Base-by-base conservation (phyloP, 1,284 basidiomycete species). In the Termitomyces sp. region DNA sequence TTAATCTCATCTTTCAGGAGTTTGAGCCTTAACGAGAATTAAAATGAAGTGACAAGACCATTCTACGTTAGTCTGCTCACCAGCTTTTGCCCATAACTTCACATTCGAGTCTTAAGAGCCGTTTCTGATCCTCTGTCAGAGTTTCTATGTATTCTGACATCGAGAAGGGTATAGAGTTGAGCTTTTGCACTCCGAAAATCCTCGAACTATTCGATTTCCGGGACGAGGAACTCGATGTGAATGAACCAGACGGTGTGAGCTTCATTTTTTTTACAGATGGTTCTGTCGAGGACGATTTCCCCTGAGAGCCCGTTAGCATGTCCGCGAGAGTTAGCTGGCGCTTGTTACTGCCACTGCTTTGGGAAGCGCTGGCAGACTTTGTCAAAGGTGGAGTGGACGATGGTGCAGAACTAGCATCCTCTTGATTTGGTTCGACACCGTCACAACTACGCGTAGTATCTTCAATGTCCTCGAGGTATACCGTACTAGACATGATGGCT, bases 41-140 rank as follows among this genome's bases (percentile, higher is more conserved):
- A n/a, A 28, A 24, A 49, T 31, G 24, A 28, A 33, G 26, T 45
- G 18, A 48, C 26, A 33, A 34, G 40, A 46, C 11, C 2, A 0
- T 30, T 42, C 31, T 11, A 24, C 18, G 10, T n/a, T 42, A 35
- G 16, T 40, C 31, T 34, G 7, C 79, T 60, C 55, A 84, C 88
- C 88, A 91, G 60, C 81, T 85, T 64, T 82, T 82, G 39, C 84
- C 83, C 78, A 91, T 79, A 13, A 78, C 79, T 46, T 84, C 80
- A 60, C 80, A 83, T 66, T 91, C 88, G 21, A 91, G 76, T 38
- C 71, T 64, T 37, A 91, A 74, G 19, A 90, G 68, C 9, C 70
- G 64, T 52, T 68, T 78, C 59, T 85, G 75, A 53, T 85, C 79
- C 21, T 83, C 80, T 13, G 76, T 75, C 46, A 89, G 66, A 1